phyloP scores from a whole-genome alignment of 2,329 filamentous ascomycete genomes.

The Chaetomium sp. region DNA sequence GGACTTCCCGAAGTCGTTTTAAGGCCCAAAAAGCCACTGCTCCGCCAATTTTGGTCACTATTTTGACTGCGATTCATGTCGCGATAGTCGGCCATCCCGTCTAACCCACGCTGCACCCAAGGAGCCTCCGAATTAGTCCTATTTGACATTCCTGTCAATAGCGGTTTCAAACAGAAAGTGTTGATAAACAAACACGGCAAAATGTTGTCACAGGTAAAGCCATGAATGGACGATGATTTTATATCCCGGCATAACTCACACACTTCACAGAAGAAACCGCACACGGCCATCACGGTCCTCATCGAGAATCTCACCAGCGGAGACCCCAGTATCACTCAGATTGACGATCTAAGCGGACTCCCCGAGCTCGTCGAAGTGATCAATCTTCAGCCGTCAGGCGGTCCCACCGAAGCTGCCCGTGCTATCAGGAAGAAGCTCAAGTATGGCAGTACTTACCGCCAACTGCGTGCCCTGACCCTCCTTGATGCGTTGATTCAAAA shows the following conservation, averaged over 20 bases:
- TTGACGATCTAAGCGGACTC: constrained; percentile 86
- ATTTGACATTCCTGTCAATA: background rate
- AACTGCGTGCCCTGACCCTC: constrained; percentile 80
- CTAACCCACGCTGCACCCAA: too few species aligned
- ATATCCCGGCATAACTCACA: background rate
- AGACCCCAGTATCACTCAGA: constrained; percentile 56
- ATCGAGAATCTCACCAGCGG: constrained; percentile 88
- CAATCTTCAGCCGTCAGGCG: constrained; percentile 70
- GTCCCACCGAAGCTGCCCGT: constrained; percentile 81
- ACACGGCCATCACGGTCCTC: constrained; percentile 86
- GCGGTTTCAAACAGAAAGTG: background rate
- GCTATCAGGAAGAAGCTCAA: constrained; percentile 98
- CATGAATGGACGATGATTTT: background rate
- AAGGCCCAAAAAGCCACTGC: too few species aligned
- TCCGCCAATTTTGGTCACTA: too few species aligned
- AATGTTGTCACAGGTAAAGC: constrained; percentile 23
- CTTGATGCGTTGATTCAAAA: constrained; percentile 94
- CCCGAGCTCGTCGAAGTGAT: constrained; percentile 93
- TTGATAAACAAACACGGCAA: background rate
- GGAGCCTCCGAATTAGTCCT: too few species aligned
- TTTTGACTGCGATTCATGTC: too few species aligned
- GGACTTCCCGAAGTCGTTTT: too few species aligned
- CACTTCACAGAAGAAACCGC: constrained; percentile 66
- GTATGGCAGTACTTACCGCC: constrained; percentile 90
- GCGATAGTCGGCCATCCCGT: too few species aligned